Conservation (phyloP, 2,329 filamentous ascomycete species). For the Trichoderma pleuroti region DNA sequence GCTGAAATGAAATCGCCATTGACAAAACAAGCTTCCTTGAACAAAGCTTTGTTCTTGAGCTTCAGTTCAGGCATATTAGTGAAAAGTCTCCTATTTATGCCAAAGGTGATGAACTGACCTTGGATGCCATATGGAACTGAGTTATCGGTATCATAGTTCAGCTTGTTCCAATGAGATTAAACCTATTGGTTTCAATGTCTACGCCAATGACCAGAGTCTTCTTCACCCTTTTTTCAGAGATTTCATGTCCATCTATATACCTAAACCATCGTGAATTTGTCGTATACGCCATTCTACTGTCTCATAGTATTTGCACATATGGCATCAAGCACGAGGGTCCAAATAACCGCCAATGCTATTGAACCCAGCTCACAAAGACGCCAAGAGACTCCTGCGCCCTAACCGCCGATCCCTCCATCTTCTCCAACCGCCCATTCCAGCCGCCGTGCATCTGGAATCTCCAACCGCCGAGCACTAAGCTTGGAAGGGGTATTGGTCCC, state of each 20-base stretch:
- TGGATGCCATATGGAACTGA: neutral
- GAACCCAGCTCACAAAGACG: neutral
- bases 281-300: neutral
- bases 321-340: neutral
- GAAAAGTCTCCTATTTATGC: neutral
- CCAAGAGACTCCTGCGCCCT: constrained; percentile 39
- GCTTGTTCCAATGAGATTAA: neutral
- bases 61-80: neutral
- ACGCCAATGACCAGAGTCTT: neutral
- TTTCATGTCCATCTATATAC: neutral
- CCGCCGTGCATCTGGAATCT: neutral
- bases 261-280: neutral
- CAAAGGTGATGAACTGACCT: neutral
- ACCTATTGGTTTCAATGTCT: neutral
- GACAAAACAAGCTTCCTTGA: neutral
- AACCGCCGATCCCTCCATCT: neutral
- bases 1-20: neutral
- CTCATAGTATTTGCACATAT: neutral
- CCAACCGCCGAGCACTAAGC: neutral
- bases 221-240: neutral
- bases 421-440: neutral
- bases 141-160: neutral
- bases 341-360: neutral
- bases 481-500: neutral
- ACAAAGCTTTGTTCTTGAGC: neutral